Base-by-base conservation (phyloP, 345 rosid genomes). In the Physaria fendleri region DNA sequence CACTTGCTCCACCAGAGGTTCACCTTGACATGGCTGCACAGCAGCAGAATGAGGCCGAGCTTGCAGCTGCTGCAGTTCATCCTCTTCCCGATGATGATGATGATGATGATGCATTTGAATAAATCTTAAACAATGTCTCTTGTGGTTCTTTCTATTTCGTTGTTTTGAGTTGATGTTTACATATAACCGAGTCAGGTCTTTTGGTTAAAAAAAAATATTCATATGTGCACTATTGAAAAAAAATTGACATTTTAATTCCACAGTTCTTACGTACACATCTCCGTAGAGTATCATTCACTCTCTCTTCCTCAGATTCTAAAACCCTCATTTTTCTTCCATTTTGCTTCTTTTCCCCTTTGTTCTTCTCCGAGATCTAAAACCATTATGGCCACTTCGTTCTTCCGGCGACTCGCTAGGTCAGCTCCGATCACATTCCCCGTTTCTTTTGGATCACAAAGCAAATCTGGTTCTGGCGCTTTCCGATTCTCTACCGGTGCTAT, bases 1-100 rank as follows among this genome's bases (percentile, higher is more conserved):
- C 96, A 8, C 84, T 88, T 48, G 90, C 85, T 47, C 98, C 96
- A 28, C 96, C 98, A 0, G 98, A 91, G 68, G 98, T 91, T 10
- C 85, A 75, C 10, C 74, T 88, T 14, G 96, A 92, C 66, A 0
- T 85, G 52, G 95, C 69, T 27, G 84, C 82, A 8, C 65, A 85
- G 58, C 81, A 88, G 56, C 42, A 20, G 66, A 61, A 68, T 4
- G 72, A 68, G 32, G 40, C 38, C 1, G 72, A 32, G 33, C 18
- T 0, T 4, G 7, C 9, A 6, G 0, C n/a, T n/a, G 72, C 72
- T 0, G 47, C 46, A 0, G 3, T 6, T 42, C 72, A 68, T 61
- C 72, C 72, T 3, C 72, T 68, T 4, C 72, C 72, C 0, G 72
- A 68, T 48, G 72, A 68, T 1, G 72, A 68, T 48, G 72, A 68